Evolutionary conservation across 2,329 filamentous ascomycete species (phyloP), one percentile per base, ranked within the genome.

Genomic region (Pseudogymnoascus sp.): DNA sequence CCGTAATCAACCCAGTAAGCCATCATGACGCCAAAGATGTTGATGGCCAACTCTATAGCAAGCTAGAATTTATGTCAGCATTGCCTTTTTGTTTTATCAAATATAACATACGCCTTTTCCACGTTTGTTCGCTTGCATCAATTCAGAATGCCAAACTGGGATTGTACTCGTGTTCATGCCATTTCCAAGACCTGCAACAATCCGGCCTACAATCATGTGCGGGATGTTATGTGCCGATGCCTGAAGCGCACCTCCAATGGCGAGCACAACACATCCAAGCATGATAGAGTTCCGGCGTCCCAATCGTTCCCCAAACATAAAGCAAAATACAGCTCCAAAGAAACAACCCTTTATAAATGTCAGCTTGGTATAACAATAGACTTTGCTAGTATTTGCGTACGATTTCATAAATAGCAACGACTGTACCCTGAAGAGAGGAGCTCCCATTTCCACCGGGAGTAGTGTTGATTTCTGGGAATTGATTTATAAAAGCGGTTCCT

Each of bases 401-500:
- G 22, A 75, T 75, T 62, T 79, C 76, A 62, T 79, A 79, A n/a
- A 79, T 77, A 23, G 77, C 76, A 19, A 77, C 75, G 5, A 79
- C 77, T 28, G 75, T 77, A 19, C 77, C 77, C 66, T 79, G 77
- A 6, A 79, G 67, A 5, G 76, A 76, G 2, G 77, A 74, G 60
- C 75, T 78, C 1, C 76, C 76, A 58, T 69, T 63, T 2, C 70
- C 72, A 5, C 64, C 64, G 0, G 69, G 64, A 1, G 73, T 75
- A 0, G 76, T 73, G 62, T 84, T 79, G 64, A 83, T 81, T 28
- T 74, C 69, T 0, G 82, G 82, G 65, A 85, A 85, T 8, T 75
- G 72, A 1, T 72, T 67, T 2, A 84, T 75, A 66, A 88, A 89
- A 9, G 80, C 79, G 23, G 79, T 74, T 65, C 91, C 79, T 3